phyloP scores from a whole-genome alignment of 495 filamentous ascomycete genomes.

The Thermochaetoides thermophila region DNA sequence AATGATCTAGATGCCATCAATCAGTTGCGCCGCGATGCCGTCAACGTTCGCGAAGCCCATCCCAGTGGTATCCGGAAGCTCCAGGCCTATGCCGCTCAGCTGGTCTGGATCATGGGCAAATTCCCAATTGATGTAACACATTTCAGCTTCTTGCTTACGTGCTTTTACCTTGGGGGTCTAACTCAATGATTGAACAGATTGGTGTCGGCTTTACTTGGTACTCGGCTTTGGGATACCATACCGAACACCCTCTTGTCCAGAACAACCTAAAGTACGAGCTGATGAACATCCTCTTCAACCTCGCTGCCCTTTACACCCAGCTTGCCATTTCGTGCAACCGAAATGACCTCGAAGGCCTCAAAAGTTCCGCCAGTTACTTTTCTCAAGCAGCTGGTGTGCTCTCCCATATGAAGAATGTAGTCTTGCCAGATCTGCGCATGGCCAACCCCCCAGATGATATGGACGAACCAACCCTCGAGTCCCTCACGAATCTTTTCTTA shows the following conservation, averaged over 20 bases:
- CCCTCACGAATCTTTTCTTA: constrained; percentile 67
- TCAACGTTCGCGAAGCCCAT: constrained; percentile 81
- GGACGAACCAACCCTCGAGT: constrained; percentile 76
- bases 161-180: constrained; percentile 8
- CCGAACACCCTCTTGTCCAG: constrained; percentile 61
- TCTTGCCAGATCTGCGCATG: constrained; percentile 75
- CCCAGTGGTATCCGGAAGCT: constrained; percentile 78
- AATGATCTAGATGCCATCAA: constrained; percentile 82
- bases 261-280: constrained; percentile 94
- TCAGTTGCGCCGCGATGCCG: constrained; percentile 59
- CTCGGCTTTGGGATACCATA: constrained; percentile 82
- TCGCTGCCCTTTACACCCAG: constrained; percentile 85
- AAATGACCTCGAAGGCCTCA: constrained; percentile 65
- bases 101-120: constrained; percentile 88
- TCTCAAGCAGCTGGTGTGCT: constrained; percentile 80
- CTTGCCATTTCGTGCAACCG: constrained; percentile 72
- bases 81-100: constrained; percentile 76
- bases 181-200: constrained; percentile 40
- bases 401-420: constrained; percentile 56
- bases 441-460: constrained; percentile 81
- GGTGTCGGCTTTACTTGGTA: constrained; percentile 95
- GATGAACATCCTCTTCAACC: constrained; percentile 83
- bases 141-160: too few species aligned
- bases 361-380: constrained; percentile 81
- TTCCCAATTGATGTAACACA: constrained; percentile 75